Evolutionary conservation across 2,329 filamentous ascomycete species (phyloP), one percentile per base, ranked within the genome.

Genomic region (Calonectria crousiana): DNA sequence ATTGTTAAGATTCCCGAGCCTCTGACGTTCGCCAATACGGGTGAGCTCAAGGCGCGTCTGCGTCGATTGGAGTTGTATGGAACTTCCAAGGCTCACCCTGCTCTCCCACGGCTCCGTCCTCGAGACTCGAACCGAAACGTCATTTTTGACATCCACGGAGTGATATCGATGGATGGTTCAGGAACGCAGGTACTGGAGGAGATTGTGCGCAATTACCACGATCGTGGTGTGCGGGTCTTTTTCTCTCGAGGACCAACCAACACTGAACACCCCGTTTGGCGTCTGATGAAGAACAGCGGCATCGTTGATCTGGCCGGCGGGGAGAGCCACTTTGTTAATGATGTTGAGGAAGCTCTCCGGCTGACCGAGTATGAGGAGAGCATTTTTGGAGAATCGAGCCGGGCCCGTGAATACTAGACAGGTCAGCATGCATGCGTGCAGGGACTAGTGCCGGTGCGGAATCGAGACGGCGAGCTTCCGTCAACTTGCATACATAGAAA

Each of bases 1-100:
- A 98, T 99, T 74, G 95, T 98, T 80, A 98, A 98, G 88, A 98
- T 99, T 70, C 96, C 97, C 0, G 97, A 99, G 82, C 97, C 97
- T 0, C 88, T 99, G 66, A 98, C 96, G 0, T 99, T 99, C 83
- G 96, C 96, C 81, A 99, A 99, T 83, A 98, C 97, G 0, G 97
- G 96, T 60, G 95, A 97, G 78, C 88, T 99, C 56, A 98, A 97
- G 84, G 93, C 93, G 67, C 91, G 97, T 5, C 89, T 99, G 14
- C 90, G 94, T 8, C 89, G 97, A 9, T 89, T 99, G 1, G 97
- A 98, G 84, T 90, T 95, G 28, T 98, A 98, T 81, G 97, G 97
- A n/a, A 96, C 95, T 0, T 93, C 89, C 58, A 88, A 90, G 68
- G 95, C 95, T 0, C 97, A 98, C 80, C 97, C 97, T 0, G 96